Percentiles rank a stretch among this genome's conserved stretches.
Evolutionary conservation across 2,329 filamentous ascomycete genomes (phyloP).

Genomic region (Hymenoscyphus fructigenus): DNA sequence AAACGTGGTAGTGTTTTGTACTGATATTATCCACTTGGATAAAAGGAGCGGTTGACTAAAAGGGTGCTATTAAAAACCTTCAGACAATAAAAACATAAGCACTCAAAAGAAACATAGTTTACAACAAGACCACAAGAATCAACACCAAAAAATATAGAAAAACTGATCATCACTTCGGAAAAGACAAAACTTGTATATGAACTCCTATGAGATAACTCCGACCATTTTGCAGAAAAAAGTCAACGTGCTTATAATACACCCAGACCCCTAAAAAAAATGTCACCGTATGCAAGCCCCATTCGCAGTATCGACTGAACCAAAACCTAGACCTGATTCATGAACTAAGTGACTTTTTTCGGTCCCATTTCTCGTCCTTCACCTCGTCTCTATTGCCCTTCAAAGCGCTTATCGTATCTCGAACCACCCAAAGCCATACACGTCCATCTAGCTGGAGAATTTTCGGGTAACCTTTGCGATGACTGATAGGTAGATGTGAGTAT

Average conservation of each 20-base stretch:
- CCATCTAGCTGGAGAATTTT: conserved; percentile 61
- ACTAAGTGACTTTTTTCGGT: conserved; percentile 11
- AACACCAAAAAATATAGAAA: no score
- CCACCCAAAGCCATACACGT: neutral
- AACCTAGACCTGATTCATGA: neutral
- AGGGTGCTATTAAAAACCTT: no score
- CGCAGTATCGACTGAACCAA: conserved; percentile 9
- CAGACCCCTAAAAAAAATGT: neutral
- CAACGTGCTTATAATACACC: conserved; percentile 13
- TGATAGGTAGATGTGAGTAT: conserved; percentile 39
- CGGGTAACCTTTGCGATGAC: conserved; percentile 95
- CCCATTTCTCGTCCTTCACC: neutral
- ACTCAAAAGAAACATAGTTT: no score
- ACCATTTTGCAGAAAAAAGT: no score
- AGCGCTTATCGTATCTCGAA: neutral
- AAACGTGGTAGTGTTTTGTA: no score
- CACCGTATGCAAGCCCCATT: conserved; percentile 9
- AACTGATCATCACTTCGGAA: no score
- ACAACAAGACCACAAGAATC: no score
- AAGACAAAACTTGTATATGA: no score
- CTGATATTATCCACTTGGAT: no score
- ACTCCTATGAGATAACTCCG: no score
- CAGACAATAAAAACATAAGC: no score
- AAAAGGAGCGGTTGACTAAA: no score
- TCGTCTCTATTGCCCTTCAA: neutral